Base-by-base conservation (phyloP, 1,139 yeast genomes). In the Hansenula sp. region DNA sequence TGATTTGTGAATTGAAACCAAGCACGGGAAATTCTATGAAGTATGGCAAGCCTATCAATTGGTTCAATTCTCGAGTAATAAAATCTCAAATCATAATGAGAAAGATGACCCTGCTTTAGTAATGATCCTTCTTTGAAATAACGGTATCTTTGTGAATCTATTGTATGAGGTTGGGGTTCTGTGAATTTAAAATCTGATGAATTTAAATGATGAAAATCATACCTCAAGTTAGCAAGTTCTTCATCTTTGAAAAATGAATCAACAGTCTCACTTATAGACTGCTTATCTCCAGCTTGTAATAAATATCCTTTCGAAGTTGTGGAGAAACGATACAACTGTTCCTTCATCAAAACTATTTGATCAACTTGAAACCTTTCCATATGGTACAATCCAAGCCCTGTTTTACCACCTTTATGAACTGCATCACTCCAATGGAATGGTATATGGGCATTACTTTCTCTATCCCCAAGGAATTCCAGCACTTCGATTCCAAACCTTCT, bases 1-100 rank as follows among this genome's bases (percentile, higher is more conserved):
- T 64, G 57, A 18, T 60, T 58, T n/a, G 79, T 60, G 55, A 79
- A 79, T 24, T 70, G 58, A 10, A 79, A 59, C 84, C 84, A 81
- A 0, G 82, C 76, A 42, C 82, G 60, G 1, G 74, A 61, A 13
- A 76, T 51, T 27, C 77, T 62, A 53, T 77, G 81, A 5, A 79
- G 59, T 1, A 67, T 57, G 0, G 76, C 69, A 39, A 63, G 63
- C 41, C 72, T 63, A 47, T 76, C 78, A 43, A 67, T 65, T 6
- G 64, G 62, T 7, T 55, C 61, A 9, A 59, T 45, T 32, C 57
- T 59, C 8, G 52, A 70, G 47, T 67, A 65, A 54, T 70, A 73
- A 51, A 76, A 72, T 49, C 80, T 55, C 72, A 79, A 65, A 51
- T 76, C 67, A 45, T 59, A 65, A 53, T 69, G 74, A 1, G 63